Conservation (phyloP, 2,329 filamentous ascomycete genomes). For the Chaetomiaceae sp. region DNA sequence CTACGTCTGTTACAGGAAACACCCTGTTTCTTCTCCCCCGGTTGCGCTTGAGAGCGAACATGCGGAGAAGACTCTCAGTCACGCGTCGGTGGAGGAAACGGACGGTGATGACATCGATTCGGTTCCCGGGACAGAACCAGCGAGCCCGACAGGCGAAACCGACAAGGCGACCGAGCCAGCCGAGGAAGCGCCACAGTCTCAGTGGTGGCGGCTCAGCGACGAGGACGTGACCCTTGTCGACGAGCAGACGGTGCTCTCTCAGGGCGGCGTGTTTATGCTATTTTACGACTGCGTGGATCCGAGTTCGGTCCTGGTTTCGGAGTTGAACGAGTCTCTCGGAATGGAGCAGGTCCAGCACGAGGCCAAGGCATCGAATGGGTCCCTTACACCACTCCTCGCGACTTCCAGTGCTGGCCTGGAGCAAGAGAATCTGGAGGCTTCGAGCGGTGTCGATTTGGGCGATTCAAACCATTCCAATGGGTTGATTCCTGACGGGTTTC, state of each 20-base stretch:
- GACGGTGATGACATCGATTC: slow-evolving; percentile 23
- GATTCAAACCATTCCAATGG: too few relatives aligned
- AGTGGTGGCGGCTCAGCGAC: slow-evolving; percentile 92
- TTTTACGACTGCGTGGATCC: slow-evolving; percentile 79
- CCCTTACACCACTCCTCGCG: neutral
- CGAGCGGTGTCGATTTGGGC: neutral
- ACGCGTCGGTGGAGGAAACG: neutral
- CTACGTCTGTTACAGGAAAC: slow-evolving; percentile 85
- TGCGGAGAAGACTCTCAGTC: slow-evolving; percentile 10
- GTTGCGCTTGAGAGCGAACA: slow-evolving; percentile 7
- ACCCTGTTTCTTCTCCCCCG: slow-evolving; percentile 33
- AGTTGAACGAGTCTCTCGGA: neutral
- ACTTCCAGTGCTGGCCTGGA: neutral
- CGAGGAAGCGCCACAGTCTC: slow-evolving; percentile 37
- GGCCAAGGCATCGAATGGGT: neutral
- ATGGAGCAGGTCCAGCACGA: neutral
- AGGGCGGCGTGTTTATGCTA: slow-evolving; percentile 90
- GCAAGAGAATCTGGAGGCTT: too few relatives aligned
- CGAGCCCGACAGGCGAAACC: neutral
- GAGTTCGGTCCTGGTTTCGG: slow-evolving; percentile 39
- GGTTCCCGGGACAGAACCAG: slow-evolving; percentile 10
- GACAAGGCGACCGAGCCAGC: neutral
- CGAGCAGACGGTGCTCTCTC: slow-evolving; percentile 67
- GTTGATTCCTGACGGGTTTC: too few relatives aligned
- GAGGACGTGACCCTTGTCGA: slow-evolving; percentile 72